A percentile compares a stretch with the other conserved stretches of the same genome.
Conservation (phyloP, 2,329 filamentous ascomycete genomes). For the Verticillium albo-atrum region DNA sequence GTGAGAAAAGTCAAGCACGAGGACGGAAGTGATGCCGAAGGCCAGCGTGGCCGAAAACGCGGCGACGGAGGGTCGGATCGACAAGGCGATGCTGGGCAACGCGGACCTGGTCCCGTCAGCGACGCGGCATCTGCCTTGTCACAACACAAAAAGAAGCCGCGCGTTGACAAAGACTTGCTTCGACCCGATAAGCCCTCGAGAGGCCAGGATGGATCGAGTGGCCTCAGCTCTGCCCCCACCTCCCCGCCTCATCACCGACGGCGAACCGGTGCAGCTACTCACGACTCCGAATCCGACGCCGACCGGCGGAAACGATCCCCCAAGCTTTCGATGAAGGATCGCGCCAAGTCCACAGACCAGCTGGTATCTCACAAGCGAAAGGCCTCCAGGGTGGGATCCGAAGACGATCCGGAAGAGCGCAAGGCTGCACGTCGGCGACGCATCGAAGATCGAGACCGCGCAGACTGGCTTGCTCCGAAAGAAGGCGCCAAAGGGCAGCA, state of each 20-base stretch:
- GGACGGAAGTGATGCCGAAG: conserved; percentile 55
- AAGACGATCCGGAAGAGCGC: conserved; percentile 51
- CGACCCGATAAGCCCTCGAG: conserved; percentile 29
- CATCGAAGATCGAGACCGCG: conserved; percentile 32
- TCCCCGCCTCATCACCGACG: conserved; percentile 43
- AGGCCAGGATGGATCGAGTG: conserved; percentile 49
- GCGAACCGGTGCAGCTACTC: conserved; percentile 27
- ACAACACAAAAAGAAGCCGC: conserved; percentile 46
- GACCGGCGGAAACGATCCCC: conserved; percentile 35
- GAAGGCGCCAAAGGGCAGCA: conserved; percentile 4
- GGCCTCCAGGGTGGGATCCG: conserved; percentile 48
- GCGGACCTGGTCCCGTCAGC: conserved; percentile 21
- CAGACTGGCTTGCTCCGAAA: conserved; percentile 3
- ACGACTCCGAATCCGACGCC: conserved; percentile 53
- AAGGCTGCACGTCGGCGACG: conserved; percentile 50
- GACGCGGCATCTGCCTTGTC: neutral
- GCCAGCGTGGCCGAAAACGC: conserved; percentile 20
- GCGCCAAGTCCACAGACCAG: conserved; percentile 42
- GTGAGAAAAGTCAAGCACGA: conserved; percentile 61
- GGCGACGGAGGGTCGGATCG: conserved; percentile 26
- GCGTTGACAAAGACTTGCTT: conserved; percentile 30
- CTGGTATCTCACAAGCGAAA: conserved; percentile 47
- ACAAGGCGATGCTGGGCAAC: conserved; percentile 27
- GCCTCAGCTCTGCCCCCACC: conserved; percentile 53
- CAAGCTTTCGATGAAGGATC: conserved; percentile 43